Conservation (phyloP, 441 rosid species). For the Brassica balearica region DNA sequence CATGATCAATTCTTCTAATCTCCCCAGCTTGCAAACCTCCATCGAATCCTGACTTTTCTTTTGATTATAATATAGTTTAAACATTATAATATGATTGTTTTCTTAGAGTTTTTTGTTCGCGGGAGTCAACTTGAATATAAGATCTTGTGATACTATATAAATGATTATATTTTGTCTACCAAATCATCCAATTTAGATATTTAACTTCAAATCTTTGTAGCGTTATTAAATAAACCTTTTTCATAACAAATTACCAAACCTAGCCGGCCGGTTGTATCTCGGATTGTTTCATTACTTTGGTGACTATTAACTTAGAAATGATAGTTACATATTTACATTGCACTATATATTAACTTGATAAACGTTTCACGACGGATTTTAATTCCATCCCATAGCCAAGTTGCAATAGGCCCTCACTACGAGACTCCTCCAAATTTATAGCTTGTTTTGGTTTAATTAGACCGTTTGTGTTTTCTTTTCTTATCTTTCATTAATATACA, state of each 20-base stretch:
- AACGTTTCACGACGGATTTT: not conserved
- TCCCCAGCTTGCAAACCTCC: constrained; percentile 45
- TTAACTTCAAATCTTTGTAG: not conserved
- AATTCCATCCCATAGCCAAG: not conserved
- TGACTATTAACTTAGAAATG: not conserved
- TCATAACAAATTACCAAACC: not conserved
- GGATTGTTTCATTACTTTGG: not conserved
- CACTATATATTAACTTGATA: not conserved
- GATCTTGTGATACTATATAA: not conserved
- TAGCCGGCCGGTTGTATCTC: not conserved
- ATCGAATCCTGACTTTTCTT: constrained; percentile 41
- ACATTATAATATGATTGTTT: not conserved
- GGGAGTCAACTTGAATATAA: constrained; percentile 38
- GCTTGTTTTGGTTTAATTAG: too few relatives aligned
- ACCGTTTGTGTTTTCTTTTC: too few relatives aligned
- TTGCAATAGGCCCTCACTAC: too few relatives aligned
- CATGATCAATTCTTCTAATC: constrained; percentile 40
- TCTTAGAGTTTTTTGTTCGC: constrained; percentile 36
- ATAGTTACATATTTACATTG: not conserved
- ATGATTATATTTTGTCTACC: not conserved
- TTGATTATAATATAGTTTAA: constrained; percentile 3
- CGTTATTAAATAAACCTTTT: not conserved
- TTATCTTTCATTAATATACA: too few relatives aligned
- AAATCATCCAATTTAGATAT: not conserved
- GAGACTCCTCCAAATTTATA: too few relatives aligned